Percentiles rank a stretch among this genome's conserved stretches.
Conservation (phyloP, 108 stramenopile species). For the Cyclotella choctawhatcheeana region DNA sequence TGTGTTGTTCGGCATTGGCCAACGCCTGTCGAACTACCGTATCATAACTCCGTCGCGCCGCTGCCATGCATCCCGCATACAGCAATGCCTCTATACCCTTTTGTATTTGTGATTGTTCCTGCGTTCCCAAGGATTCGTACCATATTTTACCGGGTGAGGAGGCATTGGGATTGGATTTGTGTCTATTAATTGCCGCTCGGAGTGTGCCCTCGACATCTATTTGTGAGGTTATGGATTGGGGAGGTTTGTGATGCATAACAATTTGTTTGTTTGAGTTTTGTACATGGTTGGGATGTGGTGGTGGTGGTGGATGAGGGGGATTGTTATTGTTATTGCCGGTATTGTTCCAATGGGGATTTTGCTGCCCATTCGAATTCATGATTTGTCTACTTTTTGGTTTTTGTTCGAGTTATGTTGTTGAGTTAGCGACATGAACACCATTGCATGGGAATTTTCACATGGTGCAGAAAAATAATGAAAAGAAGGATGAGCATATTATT, state of each 20-base stretch:
- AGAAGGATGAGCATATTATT: too few species aligned
- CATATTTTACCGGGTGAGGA: slow-evolving; percentile 45
- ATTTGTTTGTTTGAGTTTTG: background rate
- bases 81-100: slow-evolving; percentile 63
- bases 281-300: background rate
- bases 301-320: too few species aligned
- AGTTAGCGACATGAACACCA: background rate
- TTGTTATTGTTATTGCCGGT: background rate
- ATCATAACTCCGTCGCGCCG: slow-evolving; percentile 67
- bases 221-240: slow-evolving; percentile 12
- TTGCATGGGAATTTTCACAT: too few species aligned
- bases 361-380: slow-evolving; percentile 1
- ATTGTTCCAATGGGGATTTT: slow-evolving; percentile 1
- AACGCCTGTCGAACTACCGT: slow-evolving; percentile 55
- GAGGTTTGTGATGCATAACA: background rate
- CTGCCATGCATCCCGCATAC: slow-evolving; percentile 73
- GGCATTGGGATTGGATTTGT: slow-evolving; percentile 19
- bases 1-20: slow-evolving; percentile 29
- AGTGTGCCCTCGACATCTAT: slow-evolving; percentile 48
- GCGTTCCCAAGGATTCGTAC: slow-evolving; percentile 44
- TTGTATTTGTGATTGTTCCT: slow-evolving; percentile 59
- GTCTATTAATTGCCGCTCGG: slow-evolving; percentile 37
- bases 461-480: too few species aligned
- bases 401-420: background rate
- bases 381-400: background rate